Evolutionary conservation across 768 basidiomycete genomes (phyloP).

Genomic region (Pleurotus citrinopileatus): DNA sequence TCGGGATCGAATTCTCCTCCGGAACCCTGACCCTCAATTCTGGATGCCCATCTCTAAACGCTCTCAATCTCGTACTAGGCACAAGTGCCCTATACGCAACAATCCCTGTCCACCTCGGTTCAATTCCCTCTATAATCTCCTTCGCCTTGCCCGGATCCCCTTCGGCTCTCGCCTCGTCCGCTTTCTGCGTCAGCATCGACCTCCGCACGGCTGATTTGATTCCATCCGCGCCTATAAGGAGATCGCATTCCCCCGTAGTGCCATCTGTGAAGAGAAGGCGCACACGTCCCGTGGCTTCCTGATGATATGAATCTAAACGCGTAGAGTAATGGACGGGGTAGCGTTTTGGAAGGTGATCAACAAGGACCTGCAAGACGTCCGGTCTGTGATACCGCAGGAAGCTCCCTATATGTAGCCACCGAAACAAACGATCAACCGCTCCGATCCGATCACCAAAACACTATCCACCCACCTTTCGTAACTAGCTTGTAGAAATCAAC

Average conservation of each 20-base stretch:
- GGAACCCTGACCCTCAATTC: constrained; percentile 22
- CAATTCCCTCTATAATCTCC: constrained; percentile 15
- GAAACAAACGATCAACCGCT: background rate
- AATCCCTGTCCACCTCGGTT: constrained; percentile 41
- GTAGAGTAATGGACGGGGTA: constrained; percentile 37
- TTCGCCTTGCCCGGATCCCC: constrained; percentile 15
- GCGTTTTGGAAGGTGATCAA: constrained; percentile 33
- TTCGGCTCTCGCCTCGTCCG: constrained; percentile 9
- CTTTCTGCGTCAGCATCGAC: constrained; percentile 19
- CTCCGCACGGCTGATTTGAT: constrained; percentile 32
- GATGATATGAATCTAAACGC: constrained; percentile 39
- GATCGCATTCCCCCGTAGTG: constrained; percentile 41
- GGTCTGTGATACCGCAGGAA: constrained; percentile 44
- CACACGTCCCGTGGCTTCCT: constrained; percentile 18
- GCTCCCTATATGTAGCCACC: constrained; percentile 15
- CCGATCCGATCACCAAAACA: background rate
- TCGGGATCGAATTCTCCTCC: constrained; percentile 19
- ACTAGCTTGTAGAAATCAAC: constrained; percentile 23
- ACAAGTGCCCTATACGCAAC: constrained; percentile 32
- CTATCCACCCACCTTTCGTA: constrained; percentile 20
- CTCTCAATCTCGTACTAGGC: constrained; percentile 21
- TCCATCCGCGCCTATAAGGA: constrained; percentile 41
- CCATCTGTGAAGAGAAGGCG: constrained; percentile 44
- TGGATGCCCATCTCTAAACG: constrained; percentile 22
- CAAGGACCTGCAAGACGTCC: constrained; percentile 43